Evolutionary conservation across 305 asterid genomes (phyloP), one percentile per base, ranked within the genome.

Genomic region (Solanum hybrid): DNA sequence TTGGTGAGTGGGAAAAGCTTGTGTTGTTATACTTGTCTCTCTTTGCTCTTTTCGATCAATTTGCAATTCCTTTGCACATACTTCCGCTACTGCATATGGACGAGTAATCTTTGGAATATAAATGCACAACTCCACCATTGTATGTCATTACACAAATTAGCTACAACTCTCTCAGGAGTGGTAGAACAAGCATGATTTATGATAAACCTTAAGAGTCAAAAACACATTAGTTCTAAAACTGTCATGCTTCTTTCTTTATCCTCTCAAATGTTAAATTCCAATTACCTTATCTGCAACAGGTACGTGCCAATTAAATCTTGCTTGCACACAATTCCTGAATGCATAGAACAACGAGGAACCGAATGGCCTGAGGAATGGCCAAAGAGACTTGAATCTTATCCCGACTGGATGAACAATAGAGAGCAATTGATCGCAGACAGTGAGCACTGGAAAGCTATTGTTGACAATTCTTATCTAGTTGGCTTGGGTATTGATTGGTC

Each of bases 301-400:
- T 91, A 96, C 40, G 92, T 90, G 88, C 93, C 95, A 6, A 87
- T 97, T 90, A 94, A 93, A 91, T 91, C 89, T 86, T 97, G 99
- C 92, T 92, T 97, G 89, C 95, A 95, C 86, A 24, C 92, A 11
- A 91, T 95, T 91, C 99, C 99, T 89, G 95, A 95, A 89, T 93
- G 95, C 71, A 94, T 97, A 29, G 99, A 97, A 93, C 93, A 97
- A 91, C 98, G 94, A 38, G 99, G 99, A 81, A 95, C 96, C 3
- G 99, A 97, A 91, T 96, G 99, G 99, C 99, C 99, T 17, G 94
- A 94, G 75, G 99, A 94, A 88, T 97, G 99, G 99, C 98, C 99
- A 2, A 94, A 94, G 92, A 94, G 99, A 93, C 98, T 97, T 73
- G 93, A 94, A 89, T 90, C 95, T 10, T 95, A 93, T 90, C 98